Conservation (phyloP, 345 rosid species). For the Clausena lansium region DNA sequence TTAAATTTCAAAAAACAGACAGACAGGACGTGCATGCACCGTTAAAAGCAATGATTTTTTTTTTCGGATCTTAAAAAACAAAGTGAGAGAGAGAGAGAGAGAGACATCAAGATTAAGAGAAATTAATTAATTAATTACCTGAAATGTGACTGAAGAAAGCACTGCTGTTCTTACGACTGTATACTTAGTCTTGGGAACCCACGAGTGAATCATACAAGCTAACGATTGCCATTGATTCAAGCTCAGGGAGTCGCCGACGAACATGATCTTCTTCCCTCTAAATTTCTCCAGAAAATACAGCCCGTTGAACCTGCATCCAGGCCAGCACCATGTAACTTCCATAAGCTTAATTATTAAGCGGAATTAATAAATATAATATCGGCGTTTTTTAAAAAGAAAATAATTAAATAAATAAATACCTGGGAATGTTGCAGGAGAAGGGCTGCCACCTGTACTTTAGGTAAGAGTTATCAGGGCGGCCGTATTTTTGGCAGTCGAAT, state of each 20-base stretch:
- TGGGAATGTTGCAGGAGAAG: slow-evolving; percentile 49
- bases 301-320: slow-evolving; percentile 72
- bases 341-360: neutral
- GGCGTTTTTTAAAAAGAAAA: too few species aligned
- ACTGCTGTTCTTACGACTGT: slow-evolving; percentile 40
- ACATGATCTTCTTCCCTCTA: slow-evolving; percentile 96
- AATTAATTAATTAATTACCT: slow-evolving; percentile 35
- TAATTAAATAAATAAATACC: slow-evolving; percentile 18
- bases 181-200: slow-evolving; percentile 64
- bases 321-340: too few species aligned
- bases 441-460: slow-evolving; percentile 72
- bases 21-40: slow-evolving; percentile 29
- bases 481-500: slow-evolving; percentile 57
- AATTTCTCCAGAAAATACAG: slow-evolving; percentile 63
- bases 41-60: slow-evolving; percentile 16
- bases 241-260: slow-evolving; percentile 95
- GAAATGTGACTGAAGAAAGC: slow-evolving; percentile 59
- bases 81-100: neutral
- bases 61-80: too few species aligned
- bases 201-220: slow-evolving; percentile 64
- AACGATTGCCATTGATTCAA: slow-evolving; percentile 79
- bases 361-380: neutral
- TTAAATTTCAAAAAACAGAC: neutral
- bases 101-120: neutral
- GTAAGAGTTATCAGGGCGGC: slow-evolving; percentile 49